Percentiles rank a stretch among this genome's conserved stretches.
Evolutionary conservation across 2,329 filamentous ascomycete genomes (phyloP).

Genomic region (Cytospora paraplurivora): DNA sequence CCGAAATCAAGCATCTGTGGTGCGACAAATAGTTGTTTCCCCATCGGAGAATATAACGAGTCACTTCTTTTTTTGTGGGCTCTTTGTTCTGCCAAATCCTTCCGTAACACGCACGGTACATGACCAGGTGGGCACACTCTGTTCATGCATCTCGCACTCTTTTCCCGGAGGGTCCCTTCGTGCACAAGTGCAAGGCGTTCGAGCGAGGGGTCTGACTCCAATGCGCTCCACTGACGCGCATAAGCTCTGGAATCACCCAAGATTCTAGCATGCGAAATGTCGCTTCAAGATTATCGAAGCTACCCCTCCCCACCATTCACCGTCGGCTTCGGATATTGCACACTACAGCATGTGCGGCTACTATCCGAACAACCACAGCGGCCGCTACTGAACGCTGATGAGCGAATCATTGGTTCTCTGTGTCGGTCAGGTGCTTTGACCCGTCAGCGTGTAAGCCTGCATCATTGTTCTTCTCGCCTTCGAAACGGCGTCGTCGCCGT

Average conservation of each 20-base stretch:
- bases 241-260: background rate
- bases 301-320: slow-evolving; percentile 5
- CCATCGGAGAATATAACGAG: slow-evolving; percentile 12
- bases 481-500: slow-evolving; percentile 8
- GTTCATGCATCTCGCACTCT: slow-evolving; percentile 19
- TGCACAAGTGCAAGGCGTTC: slow-evolving; percentile 21
- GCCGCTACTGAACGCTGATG: background rate
- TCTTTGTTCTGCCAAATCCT: slow-evolving; percentile 13
- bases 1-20: slow-evolving; percentile 22
- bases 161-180: slow-evolving; percentile 20
- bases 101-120: slow-evolving; percentile 3
- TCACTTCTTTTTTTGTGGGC: slow-evolving; percentile 9
- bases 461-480: slow-evolving; percentile 6
- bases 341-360: slow-evolving; percentile 7
- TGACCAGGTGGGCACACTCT: slow-evolving; percentile 1
- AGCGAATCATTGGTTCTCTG: slow-evolving; percentile 6
- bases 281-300: slow-evolving; percentile 3
- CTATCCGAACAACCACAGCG: slow-evolving; percentile 7
- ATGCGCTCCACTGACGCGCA: slow-evolving; percentile 16
- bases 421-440: slow-evolving; percentile 14
- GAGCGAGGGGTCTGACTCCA: slow-evolving; percentile 20
- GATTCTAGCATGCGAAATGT: slow-evolving; percentile 14
- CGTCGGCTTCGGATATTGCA: slow-evolving; percentile 13
- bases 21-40: slow-evolving; percentile 19
- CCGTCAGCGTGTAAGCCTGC: slow-evolving; percentile 8